Percentiles rank a stretch among this genome's conserved stretches.
Conservation (phyloP, 495 filamentous ascomycete genomes). For the Penicillium herquei region DNA sequence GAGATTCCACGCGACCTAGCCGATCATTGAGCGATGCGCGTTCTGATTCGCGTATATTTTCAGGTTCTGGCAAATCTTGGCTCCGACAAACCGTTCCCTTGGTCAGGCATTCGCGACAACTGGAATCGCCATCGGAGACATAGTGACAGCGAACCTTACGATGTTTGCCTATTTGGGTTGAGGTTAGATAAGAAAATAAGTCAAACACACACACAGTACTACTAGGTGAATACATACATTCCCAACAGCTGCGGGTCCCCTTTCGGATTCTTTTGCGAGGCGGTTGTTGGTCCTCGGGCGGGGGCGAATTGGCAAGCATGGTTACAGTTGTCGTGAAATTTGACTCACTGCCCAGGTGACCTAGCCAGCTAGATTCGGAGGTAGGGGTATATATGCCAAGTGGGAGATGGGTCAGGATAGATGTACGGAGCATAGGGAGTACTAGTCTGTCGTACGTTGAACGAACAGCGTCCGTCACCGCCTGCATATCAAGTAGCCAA, state of each 20-base stretch:
- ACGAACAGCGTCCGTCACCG: constrained; percentile 4
- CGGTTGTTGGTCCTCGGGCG: constrained; percentile 8
- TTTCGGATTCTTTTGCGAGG: constrained; percentile 51
- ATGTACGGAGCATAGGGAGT: neutral
- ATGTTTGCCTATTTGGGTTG: constrained; percentile 14
- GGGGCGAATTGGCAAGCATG: neutral
- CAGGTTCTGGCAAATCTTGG: constrained; percentile 48
- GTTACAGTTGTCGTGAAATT: neutral
- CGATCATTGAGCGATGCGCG: constrained; percentile 34
- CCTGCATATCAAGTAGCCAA: constrained; percentile 3
- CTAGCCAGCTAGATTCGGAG: neutral
- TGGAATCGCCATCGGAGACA: constrained; percentile 17
- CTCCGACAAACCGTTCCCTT: constrained; percentile 47
- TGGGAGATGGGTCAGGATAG: neutral
- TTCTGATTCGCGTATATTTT: constrained; percentile 31
- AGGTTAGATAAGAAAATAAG: constrained; percentile 7
- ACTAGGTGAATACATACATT: constrained; percentile 39
- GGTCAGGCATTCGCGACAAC: constrained; percentile 46
- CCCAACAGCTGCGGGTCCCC: constrained; percentile 56
- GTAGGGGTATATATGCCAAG: too few species aligned
- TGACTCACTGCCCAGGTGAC: neutral
- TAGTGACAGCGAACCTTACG: constrained; percentile 19
- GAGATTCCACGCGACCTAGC: constrained; percentile 42
- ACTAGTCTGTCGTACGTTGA: neutral
- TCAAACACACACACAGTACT: too few species aligned